Base-by-base conservation (phyloP, 805 yeast genomes). In the Lipomyces lipofer region DNA sequence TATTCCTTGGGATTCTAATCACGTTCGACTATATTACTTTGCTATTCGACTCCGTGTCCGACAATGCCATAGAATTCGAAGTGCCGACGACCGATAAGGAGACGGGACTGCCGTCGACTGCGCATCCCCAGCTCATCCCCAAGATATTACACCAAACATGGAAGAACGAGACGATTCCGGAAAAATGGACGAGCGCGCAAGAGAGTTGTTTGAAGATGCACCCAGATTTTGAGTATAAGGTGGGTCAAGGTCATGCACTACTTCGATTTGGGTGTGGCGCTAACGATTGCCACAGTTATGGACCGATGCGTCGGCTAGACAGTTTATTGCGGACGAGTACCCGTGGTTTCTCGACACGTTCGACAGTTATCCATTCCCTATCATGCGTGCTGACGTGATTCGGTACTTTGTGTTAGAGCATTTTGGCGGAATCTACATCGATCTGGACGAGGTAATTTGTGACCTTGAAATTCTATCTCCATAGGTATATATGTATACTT, bases 111-210 rank as follows among this genome's bases (percentile, higher is more conserved):
- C 44, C 46, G 40, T 13, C 39, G 19, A 49, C 51, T 27, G 27
- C 36, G 7, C 33, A 35, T 17, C 52, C 83, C 8, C 78, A 77
- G 55, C 67, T 85, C 35, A 88, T 90, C 43, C 97, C 97, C 35
- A 87, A 86, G 66, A 89, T 90, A 67, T 89, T 91, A 51, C 97
- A 91, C 68, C 97, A 91, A 70, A 91, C 97, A 12, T 91, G 91
- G 71, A 90, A 87, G 68, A 86, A 88, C 19, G 77, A 74, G 12
- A 78, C 83, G 19, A 80, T 90, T 13, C 97, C 97, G 2, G 90
- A 83, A 47, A 75, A 78, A 45, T 91, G 97, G 97, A 75, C 73
- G 56, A 79, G 77, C 4, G 89, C 95, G 27, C 96, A 88, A 66
- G 78, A 83, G 67, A 79, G 80, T 24, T 88, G 96, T 67, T 77